phyloP scores from a whole-genome alignment of 208 protist species.

The Wallacemonas rigidus region DNA sequence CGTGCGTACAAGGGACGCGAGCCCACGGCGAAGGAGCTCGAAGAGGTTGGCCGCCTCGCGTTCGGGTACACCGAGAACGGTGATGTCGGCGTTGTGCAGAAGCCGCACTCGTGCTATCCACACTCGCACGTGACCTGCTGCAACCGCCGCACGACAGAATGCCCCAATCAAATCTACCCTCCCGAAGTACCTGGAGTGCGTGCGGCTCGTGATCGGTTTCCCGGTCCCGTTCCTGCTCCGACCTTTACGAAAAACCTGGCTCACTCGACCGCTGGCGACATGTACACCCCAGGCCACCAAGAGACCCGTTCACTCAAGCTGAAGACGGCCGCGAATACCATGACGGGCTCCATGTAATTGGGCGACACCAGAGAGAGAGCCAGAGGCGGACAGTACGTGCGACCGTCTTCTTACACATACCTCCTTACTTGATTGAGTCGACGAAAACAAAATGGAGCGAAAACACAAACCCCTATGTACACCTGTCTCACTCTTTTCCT shows the following conservation, averaged over 20 bases:
- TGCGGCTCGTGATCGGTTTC: conserved; percentile 72
- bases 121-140: conserved; percentile 75
- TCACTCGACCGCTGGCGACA: conserved; percentile 63
- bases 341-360: conserved; percentile 34
- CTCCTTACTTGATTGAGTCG: too few species aligned
- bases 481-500: too few species aligned
- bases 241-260: conserved; percentile 81
- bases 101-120: conserved; percentile 77
- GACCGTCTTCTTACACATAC: too few species aligned
- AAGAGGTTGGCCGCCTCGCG: conserved; percentile 61
- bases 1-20: conserved; percentile 65
- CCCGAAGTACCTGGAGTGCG: conserved; percentile 65
- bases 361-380: neutral
- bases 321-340: conserved; percentile 16
- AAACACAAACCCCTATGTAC: too few species aligned
- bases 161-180: conserved; percentile 66
- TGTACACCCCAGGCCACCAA: conserved; percentile 62
- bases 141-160: conserved; percentile 43
- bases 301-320: conserved; percentile 37
- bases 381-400: too few species aligned
- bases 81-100: conserved; percentile 75
- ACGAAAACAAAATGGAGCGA: too few species aligned
- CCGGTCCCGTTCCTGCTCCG: conserved; percentile 79
- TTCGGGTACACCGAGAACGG: conserved; percentile 81
- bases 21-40: conserved; percentile 71